phyloP scores from a whole-genome alignment of 2,329 filamentous ascomycete species.

The Hypomyces rosellus region DNA sequence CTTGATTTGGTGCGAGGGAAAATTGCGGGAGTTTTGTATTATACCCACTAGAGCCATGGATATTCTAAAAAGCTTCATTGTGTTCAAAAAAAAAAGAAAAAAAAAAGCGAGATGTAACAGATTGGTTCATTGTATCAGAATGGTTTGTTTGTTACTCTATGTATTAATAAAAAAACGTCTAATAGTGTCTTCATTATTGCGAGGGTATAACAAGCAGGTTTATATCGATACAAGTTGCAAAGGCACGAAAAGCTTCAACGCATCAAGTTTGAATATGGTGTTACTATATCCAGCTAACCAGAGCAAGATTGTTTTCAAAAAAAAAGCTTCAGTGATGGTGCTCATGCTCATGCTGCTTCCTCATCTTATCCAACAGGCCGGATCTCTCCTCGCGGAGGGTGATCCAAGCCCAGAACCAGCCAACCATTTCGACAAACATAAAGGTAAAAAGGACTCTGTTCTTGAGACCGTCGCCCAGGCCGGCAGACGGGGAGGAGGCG shows the following conservation, averaged over 20 bases:
- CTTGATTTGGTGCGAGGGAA: background rate
- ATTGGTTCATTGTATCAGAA: no score
- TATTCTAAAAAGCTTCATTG: background rate
- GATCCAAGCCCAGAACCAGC: conserved; percentile 82
- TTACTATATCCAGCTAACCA: no score
- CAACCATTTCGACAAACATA: conserved; percentile 73
- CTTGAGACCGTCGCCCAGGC: conserved; percentile 61
- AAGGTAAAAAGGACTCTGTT: conserved; percentile 82
- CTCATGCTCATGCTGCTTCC: conserved; percentile 16
- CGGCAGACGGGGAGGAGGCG: conserved; percentile 16
- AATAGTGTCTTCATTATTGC: no score
- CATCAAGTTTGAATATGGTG: no score
- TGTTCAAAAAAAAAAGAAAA: no score
- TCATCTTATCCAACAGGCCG: conserved; percentile 35
- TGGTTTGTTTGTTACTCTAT: no score
- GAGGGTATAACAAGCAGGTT: no score
- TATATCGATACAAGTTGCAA: no score
- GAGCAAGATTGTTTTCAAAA: background rate
- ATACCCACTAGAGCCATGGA: conserved; percentile 11
- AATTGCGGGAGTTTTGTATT: background rate
- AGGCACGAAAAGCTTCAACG: no score
- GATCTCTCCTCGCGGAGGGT: conserved; percentile 61
- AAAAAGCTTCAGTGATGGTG: background rate
- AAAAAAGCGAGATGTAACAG: no score
- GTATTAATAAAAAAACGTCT: no score